phyloP scores from a whole-genome alignment of 179 eudicot genomes.

The Actinidia arguta region DNA sequence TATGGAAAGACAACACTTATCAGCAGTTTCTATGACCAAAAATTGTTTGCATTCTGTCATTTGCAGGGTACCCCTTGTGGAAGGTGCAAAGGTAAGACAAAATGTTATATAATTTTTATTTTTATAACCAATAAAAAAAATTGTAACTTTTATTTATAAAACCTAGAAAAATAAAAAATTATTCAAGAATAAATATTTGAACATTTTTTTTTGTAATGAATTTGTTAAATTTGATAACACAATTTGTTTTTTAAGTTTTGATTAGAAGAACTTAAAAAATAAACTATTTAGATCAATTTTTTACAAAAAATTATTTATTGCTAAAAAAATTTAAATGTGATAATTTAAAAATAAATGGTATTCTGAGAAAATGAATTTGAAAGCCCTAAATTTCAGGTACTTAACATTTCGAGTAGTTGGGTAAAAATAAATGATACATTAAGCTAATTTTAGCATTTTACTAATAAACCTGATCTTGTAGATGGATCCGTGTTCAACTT shows the following conservation, averaged over 20 bases:
- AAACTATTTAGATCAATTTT: too few relatives aligned
- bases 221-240: background rate
- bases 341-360: too few relatives aligned
- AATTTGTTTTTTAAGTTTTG: background rate
- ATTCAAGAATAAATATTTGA: background rate
- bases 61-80: conserved; percentile 52
- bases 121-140: too few relatives aligned
- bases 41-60: conserved; percentile 46
- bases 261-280: background rate
- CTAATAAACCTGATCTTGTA: conserved; percentile 14
- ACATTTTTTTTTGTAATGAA: background rate
- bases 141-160: too few relatives aligned
- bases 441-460: background rate
- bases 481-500: conserved; percentile 44
- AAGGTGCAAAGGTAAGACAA: conserved; percentile 53
- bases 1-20: conserved; percentile 45
- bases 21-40: conserved; percentile 39
- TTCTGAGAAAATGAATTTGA: too few relatives aligned
- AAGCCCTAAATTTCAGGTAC: too few relatives aligned
- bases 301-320: background rate
- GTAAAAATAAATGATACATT: too few relatives aligned
- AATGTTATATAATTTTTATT: background rate
- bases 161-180: too few relatives aligned
- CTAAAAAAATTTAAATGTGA: background rate
- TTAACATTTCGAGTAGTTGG: background rate